Base-by-base conservation (phyloP, 2,329 filamentous ascomycete species). In the Claviceps spartinae region DNA sequence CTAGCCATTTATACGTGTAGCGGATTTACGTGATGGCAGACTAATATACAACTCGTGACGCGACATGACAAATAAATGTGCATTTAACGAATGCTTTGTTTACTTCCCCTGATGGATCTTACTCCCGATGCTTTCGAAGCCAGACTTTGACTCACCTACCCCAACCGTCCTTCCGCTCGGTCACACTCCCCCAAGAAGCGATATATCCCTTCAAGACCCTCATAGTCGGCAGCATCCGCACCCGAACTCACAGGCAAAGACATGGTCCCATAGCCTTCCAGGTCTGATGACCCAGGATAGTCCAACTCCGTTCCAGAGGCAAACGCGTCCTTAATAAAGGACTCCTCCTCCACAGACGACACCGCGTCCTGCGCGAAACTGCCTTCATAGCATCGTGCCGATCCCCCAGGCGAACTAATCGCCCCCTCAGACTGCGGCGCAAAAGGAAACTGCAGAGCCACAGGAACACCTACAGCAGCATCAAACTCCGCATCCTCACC, bases 381-480 rank as follows among this genome's bases (percentile, higher is more conserved):
- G 16, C 72, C 67, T 13, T 67, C 60, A 2, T 71, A 57, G 2
- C 75, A 78, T 24, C 69, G 67, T 41, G 72, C 57, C 3, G 76
- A 78, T 7, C 70, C 69, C n/a, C 69, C 71, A 1, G 74, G 72
- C 16, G 75, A 76, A 5, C 70, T 71, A 36, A 72, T 53, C 0
- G 64, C 65, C 43, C 65, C 66, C 2, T 63, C 56, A 4, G 59
- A 58, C 14, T 72, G 73, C 0, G 90, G 86, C 0, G 90, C 90
- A 61, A 88, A 95, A 0, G 91, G 91, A 61, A 95, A 96, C 44
- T 82, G 77, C 20, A 97, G 74, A 5, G 88, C 88, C 57, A 93
- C 77, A 1, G 85, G 75, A 1, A 82, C 81, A 8, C 85, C 88
- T 26, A 76, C 75, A 52, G 77, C 79, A 6, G 67, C 62, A 52